These are phyloP conservation scores for Euphorbia tirucalli DNA, from an alignment of 345 rosid genomes.

Conservation along the genomic window DNA sequence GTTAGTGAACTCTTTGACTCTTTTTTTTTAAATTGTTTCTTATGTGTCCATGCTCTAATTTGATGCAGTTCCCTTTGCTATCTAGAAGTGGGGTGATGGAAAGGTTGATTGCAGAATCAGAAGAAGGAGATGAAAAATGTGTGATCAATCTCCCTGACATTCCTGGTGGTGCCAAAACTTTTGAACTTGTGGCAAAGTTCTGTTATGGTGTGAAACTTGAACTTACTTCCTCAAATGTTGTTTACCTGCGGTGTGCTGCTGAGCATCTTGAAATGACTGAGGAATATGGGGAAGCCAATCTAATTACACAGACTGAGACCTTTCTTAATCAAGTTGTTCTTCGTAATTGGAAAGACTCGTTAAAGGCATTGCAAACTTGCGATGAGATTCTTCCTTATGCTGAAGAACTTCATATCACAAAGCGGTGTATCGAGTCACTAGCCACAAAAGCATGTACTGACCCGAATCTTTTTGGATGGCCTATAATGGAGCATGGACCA, in stretches of 20 bases:
- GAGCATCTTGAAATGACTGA: conserved; percentile 91
- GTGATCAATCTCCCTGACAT: conserved; percentile 50
- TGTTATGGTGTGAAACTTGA: conserved; percentile 99
- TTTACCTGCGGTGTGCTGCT: conserved; percentile 77
- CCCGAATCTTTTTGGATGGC: conserved; percentile 94
- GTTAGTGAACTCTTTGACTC: neutral
- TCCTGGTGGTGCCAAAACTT: conserved; percentile 90
- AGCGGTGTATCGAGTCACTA: conserved; percentile 74
- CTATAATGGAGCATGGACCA: conserved; percentile 85
- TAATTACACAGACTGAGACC: conserved; percentile 67
- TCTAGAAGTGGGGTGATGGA: conserved; percentile 96
- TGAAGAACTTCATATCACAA: conserved; percentile 66
- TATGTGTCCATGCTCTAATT: conserved; percentile 3
- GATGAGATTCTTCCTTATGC: conserved; percentile 64
- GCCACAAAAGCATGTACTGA: conserved; percentile 75
- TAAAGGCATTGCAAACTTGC: conserved; percentile 79
- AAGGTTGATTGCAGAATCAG: conserved; percentile 73
- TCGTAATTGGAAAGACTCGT: conserved; percentile 85
- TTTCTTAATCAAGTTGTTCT: conserved; percentile 86
- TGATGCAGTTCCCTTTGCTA: conserved; percentile 85
- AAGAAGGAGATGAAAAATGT: conserved; percentile 70
- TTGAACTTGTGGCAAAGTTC: conserved; percentile 92
- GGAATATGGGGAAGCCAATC: conserved; percentile 92
- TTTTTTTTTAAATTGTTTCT: conserved; percentile 11
- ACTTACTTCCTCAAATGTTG: conserved; percentile 84